Conservation (phyloP, 768 basidiomycete genomes). For the Pholiota conissans region DNA sequence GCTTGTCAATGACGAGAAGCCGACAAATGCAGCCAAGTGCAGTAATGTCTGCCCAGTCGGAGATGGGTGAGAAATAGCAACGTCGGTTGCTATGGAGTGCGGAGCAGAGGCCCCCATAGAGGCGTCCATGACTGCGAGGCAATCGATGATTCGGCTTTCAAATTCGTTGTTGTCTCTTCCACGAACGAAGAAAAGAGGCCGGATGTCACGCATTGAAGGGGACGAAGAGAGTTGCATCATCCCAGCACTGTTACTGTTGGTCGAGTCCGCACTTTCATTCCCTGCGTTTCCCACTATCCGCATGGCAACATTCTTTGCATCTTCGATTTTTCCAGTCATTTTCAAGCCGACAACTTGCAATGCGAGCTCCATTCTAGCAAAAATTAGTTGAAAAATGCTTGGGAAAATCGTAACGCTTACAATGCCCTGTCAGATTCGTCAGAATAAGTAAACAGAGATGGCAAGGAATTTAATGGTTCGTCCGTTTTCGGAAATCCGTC, state of each 20-base stretch:
- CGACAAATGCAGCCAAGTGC: slow-evolving; percentile 82
- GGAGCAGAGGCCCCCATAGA: slow-evolving; percentile 47
- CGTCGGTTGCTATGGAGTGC: slow-evolving; percentile 39
- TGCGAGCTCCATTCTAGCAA: slow-evolving; percentile 86
- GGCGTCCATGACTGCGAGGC: slow-evolving; percentile 77
- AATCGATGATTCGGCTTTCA: slow-evolving; percentile 75
- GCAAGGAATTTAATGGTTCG: slow-evolving; percentile 47
- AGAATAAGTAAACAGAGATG: slow-evolving; percentile 82
- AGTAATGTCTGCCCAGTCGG: slow-evolving; percentile 82
- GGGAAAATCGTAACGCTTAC: slow-evolving; percentile 50
- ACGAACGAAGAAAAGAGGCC: slow-evolving; percentile 57
- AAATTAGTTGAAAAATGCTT: slow-evolving; percentile 13
- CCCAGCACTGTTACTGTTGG: slow-evolving; percentile 30
- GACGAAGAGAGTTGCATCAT: slow-evolving; percentile 58
- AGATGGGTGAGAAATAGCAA: slow-evolving; percentile 72
- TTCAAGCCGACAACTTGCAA: slow-evolving; percentile 93
- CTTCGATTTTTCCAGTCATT: slow-evolving; percentile 95
- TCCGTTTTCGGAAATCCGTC: slow-evolving; percentile 68
- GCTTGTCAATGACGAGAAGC: slow-evolving; percentile 65
- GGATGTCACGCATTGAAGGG: slow-evolving; percentile 49
- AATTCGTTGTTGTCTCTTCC: slow-evolving; percentile 61
- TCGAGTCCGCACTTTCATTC: slow-evolving; percentile 45
- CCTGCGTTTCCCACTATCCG: slow-evolving; percentile 83
- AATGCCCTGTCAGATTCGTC: slow-evolving; percentile 89
- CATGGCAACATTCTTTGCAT: slow-evolving; percentile 91